A percentile compares a stretch with the other conserved stretches of the same genome.
phyloP scores from a whole-genome alignment of 768 basidiomycete genomes.

The Lentinula edodes region DNA sequence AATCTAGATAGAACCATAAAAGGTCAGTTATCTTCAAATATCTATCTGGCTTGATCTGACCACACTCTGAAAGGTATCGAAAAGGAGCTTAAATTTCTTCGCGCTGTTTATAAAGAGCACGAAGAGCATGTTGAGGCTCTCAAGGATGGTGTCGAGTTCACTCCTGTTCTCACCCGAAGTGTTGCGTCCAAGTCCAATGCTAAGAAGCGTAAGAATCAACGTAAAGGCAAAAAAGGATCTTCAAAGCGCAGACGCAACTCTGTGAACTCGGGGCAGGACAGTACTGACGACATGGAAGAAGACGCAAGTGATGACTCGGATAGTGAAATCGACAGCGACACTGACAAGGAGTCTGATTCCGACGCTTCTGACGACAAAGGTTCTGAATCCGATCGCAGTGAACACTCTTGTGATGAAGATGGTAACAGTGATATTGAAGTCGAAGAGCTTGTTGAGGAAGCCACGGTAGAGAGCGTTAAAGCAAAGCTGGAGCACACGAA shows the following conservation, averaged over 20 bases:
- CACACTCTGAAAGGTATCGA: constrained; percentile 27
- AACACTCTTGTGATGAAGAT: neutral
- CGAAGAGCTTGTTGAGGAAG: constrained; percentile 30
- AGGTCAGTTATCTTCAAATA: constrained; percentile 24
- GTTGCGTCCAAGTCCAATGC: constrained; percentile 14
- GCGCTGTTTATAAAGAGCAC: constrained; percentile 32
- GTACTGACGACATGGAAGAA: constrained; percentile 29
- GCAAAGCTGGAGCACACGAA: constrained; percentile 39
- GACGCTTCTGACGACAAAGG: constrained; percentile 16
- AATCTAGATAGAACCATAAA: constrained; percentile 33
- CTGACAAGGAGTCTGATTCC: constrained; percentile 12
- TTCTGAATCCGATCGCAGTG: constrained; percentile 11
- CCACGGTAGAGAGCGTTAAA: constrained; percentile 40
- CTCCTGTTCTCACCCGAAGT: constrained; percentile 33
- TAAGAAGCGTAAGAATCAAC: constrained; percentile 45
- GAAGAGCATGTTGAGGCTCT: constrained; percentile 42
- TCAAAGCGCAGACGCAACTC: constrained; percentile 37
- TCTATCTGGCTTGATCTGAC: neutral
- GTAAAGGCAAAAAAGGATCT: constrained; percentile 32
- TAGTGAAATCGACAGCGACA: constrained; percentile 15
- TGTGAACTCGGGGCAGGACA: constrained; percentile 11
- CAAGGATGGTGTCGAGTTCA: constrained; percentile 37
- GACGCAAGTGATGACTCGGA: constrained; percentile 21
- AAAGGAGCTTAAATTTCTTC: constrained; percentile 29
- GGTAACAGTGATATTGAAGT: constrained; percentile 13